phyloP scores from a whole-genome alignment of 768 basidiomycete genomes.

The Xanthoconium purpureum region DNA sequence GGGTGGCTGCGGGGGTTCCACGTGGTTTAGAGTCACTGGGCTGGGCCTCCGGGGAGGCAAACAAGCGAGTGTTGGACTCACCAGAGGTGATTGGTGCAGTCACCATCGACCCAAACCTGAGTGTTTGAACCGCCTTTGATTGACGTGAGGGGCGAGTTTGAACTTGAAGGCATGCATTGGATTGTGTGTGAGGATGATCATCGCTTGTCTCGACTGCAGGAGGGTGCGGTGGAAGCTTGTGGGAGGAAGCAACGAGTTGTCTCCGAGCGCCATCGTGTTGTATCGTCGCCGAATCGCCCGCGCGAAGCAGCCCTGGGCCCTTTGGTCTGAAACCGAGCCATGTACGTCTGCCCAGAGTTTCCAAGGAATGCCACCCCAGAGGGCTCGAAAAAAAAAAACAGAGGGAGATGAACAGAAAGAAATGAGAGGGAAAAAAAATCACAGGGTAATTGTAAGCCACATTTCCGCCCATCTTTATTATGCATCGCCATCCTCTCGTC shows the following conservation, averaged over 20 bases:
- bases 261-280: background rate
- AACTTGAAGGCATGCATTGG: background rate
- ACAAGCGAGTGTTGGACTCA: background rate
- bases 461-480: slow-evolving; percentile 11
- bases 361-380: too few species aligned
- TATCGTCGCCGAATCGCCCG: too few species aligned
- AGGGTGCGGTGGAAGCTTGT: background rate
- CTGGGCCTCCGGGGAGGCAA: background rate
- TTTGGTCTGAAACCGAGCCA: too few species aligned
- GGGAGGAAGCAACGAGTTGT: background rate
- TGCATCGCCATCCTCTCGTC: slow-evolving; percentile 17
- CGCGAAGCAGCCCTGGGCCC: too few species aligned
- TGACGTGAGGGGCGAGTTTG: background rate
- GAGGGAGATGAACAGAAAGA: background rate
- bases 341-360: too few species aligned
- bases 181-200: background rate
- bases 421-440: background rate
- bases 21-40: background rate
- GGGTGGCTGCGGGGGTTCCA: background rate
- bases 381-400: background rate
- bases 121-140: background rate
- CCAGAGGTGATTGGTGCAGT: background rate
- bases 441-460: background rate
- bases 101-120: background rate
- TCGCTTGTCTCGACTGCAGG: background rate